Percentiles rank a stretch among this genome's conserved stretches.
phyloP scores from a whole-genome alignment of 192 early-diverging fungal species.

The Coemansia sp. region DNA sequence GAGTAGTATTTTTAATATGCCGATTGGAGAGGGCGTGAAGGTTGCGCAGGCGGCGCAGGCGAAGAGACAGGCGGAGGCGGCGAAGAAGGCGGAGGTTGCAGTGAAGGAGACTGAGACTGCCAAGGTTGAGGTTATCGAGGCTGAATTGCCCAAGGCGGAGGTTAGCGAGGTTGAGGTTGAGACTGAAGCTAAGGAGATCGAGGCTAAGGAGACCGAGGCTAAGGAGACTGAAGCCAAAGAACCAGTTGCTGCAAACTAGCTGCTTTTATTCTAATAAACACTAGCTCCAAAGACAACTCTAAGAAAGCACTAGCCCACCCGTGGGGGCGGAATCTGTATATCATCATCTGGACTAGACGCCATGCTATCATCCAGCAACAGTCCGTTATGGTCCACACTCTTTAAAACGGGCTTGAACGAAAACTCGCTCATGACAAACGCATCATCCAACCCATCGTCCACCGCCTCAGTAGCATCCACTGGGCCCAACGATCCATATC shows the following conservation, averaged over 20 bases:
- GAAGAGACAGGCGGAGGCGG: slow-evolving; percentile 43
- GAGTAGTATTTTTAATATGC: slow-evolving; percentile 53
- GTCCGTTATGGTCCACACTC: slow-evolving; percentile 19
- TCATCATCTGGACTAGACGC: slow-evolving; percentile 51
- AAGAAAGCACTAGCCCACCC: not conserved
- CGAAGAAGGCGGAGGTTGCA: slow-evolving; percentile 25
- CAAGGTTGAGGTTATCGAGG: not conserved
- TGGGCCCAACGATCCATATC: not conserved
- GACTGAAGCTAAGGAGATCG: not conserved
- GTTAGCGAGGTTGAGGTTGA: not conserved
- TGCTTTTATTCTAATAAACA: too few relatives aligned
- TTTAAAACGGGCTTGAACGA: slow-evolving; percentile 14
- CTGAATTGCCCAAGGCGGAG: not conserved
- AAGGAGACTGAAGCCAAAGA: not conserved
- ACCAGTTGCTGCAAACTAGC: not conserved
- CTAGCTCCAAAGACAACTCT: not conserved
- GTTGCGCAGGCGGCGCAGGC: slow-evolving; percentile 46
- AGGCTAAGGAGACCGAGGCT: not conserved
- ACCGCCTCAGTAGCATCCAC: not conserved
- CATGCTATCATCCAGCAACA: slow-evolving; percentile 40
- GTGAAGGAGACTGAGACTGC: not conserved
- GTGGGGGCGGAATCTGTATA: not conserved
- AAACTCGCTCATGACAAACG: slow-evolving; percentile 50
- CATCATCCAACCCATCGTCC: slow-evolving; percentile 25
- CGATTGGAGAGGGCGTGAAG: slow-evolving; percentile 51